A percentile compares a stretch with the other conserved stretches of the same genome.
phyloP scores from a whole-genome alignment of 176 grass and related monocot species.

The Musa schizocarpa region DNA sequence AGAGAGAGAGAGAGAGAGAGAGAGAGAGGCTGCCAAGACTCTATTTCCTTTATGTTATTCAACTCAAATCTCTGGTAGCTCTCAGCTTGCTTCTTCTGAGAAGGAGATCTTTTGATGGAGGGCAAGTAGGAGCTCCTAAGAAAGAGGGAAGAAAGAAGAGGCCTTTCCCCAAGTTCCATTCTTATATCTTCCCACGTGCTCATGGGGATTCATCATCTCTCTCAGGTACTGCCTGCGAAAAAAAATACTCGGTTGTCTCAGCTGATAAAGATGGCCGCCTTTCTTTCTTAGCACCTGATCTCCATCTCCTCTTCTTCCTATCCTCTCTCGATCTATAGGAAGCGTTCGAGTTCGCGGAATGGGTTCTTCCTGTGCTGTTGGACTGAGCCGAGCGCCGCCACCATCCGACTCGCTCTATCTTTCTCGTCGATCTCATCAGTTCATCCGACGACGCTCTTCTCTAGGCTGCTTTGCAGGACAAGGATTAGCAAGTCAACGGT shows the following conservation, averaged over 20 bases:
- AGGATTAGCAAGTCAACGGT: not conserved
- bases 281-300: slow-evolving; percentile 20
- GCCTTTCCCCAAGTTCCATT: not conserved
- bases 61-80: not conserved
- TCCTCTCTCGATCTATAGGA: no score
- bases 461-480: not conserved
- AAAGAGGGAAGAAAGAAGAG: not conserved
- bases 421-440: not conserved
- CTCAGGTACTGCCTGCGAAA: slow-evolving; percentile 10
- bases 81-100: slow-evolving; percentile 23
- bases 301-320: slow-evolving; percentile 19
- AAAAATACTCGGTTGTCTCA: slow-evolving; percentile 72
- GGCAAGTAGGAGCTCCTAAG: not conserved
- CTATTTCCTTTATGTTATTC: not conserved
- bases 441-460: not conserved
- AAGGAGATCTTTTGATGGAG: not conserved
- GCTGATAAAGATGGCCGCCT: slow-evolving; percentile 83
- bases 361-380: not conserved
- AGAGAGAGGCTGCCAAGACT: slow-evolving; percentile 32
- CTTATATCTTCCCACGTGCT: slow-evolving; percentile 24
- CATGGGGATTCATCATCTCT: not conserved
- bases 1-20: slow-evolving; percentile 59
- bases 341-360: not conserved
- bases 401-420: not conserved
- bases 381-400: not conserved